Percentiles rank a stretch among this genome's conserved stretches.
These are phyloP conservation scores for Platanthera guangdongensis DNA, from an alignment of 106 monocot genomes.

Conservation along the genomic window DNA sequence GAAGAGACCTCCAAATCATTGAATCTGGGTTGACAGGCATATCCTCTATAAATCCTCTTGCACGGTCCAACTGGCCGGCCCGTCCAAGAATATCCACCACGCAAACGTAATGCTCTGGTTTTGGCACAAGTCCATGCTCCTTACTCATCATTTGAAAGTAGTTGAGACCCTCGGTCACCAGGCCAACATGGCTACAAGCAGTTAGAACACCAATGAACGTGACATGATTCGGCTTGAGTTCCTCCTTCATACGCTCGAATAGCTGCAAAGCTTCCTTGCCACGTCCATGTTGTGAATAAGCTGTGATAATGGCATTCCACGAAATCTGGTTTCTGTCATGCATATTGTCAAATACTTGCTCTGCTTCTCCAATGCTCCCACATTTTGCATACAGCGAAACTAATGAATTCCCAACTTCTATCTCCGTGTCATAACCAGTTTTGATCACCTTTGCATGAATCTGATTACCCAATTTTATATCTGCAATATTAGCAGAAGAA, in stretches of 20 bases:
- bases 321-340: constrained; percentile 53
- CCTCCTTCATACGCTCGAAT: constrained; percentile 62
- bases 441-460: constrained; percentile 74
- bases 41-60: constrained; percentile 44
- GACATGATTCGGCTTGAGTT: constrained; percentile 46
- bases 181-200: constrained; percentile 82
- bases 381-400: constrained; percentile 81
- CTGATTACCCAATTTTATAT: constrained; percentile 60
- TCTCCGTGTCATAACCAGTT: constrained; percentile 48
- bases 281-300: constrained; percentile 69
- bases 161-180: constrained; percentile 54
- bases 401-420: constrained; percentile 57
- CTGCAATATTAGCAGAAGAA: constrained; percentile 66
- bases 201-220: constrained; percentile 73
- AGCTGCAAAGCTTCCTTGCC: constrained; percentile 52
- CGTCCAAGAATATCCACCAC: constrained; percentile 81
- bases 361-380: constrained; percentile 64
- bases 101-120: constrained; percentile 68
- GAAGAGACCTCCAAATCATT: constrained; percentile 79
- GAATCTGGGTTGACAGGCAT: constrained; percentile 59
- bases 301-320: constrained; percentile 86
- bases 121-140: constrained; percentile 34
- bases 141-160: constrained; percentile 56
- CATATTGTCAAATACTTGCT: constrained; percentile 41
- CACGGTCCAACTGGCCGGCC: constrained; percentile 55